Base-by-base conservation (phyloP, 2,329 filamentous ascomycete genomes). In the Aspergillus sp. region DNA sequence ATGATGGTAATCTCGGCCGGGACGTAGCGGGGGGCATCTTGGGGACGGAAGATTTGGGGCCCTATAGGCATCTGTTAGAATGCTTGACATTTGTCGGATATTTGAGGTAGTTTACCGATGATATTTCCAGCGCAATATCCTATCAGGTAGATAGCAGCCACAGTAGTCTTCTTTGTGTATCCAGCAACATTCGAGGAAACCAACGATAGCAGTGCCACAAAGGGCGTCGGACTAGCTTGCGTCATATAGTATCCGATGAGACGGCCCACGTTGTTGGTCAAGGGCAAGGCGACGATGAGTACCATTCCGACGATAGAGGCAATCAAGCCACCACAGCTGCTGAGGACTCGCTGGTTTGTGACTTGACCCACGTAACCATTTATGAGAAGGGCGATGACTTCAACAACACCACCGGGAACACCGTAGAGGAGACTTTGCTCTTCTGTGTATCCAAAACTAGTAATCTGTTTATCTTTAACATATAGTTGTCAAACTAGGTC, bases 181-280 rank as follows among this genome's bases (percentile, higher is more conserved):
- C 74, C 74, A 0, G 74, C 73, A 11, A 75, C 67, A 52, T 87
- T 87, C 10, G 77, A 79, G 2, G 76, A 74, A 43, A 86, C 79
- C 31, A 86, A 69, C 27, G 78, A 79, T 5, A 86, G 63, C 11
- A 86, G 63, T 4, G 79, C 79, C 1, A 85, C 82, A 48, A 86
- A 86, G 0, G 79, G 72, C 1, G 79, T 81, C 0, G 82, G 74
- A 8, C 70, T 72, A 1, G 79, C 75, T 54, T 79, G 75, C 0
- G 79, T 83, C 40, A 87, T 65, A 62, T 86, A 87, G 59, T 83
- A 86, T 0, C 81, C 82, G 2, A 81, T 73, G 8, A 85, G 68
- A 0, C 79, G 72, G 8, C 82, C 83, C 2, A 67, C 70, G 47
- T 76, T 78, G 52, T 79, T 79, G n/a, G 66, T 60, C 4, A 79